Conservation (phyloP, 257 asterid genomes). For the Ajuga chamaepitys region DNA sequence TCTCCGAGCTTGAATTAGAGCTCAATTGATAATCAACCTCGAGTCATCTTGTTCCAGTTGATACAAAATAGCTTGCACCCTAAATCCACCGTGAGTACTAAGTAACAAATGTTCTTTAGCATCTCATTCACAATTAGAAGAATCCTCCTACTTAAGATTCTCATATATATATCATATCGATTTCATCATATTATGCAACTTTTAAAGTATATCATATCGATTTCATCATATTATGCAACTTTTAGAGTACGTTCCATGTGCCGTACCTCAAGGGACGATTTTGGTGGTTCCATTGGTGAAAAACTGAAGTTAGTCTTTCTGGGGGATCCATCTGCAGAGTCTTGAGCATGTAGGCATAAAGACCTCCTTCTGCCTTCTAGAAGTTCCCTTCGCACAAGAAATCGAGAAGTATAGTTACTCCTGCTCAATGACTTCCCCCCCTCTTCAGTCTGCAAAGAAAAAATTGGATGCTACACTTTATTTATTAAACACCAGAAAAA, state of each 20-base stretch:
- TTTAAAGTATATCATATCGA: background rate
- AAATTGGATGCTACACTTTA: background rate
- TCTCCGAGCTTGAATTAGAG: no score
- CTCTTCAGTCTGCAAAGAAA: conserved; percentile 23
- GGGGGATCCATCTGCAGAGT: conserved; percentile 12
- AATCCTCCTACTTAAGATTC: no score
- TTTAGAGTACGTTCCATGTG: background rate
- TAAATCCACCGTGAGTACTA: background rate
- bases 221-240: background rate
- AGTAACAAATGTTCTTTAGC: background rate
- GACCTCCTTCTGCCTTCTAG: conserved; percentile 28
- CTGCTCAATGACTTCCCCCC: conserved; percentile 23
- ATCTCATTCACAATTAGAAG: no score
- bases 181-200: background rate
- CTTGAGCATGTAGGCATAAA: conserved; percentile 15
- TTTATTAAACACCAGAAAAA: background rate
- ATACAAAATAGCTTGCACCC: no score
- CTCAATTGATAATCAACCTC: no score
- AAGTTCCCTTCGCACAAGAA: conserved; percentile 22
- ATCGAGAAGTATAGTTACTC: conserved; percentile 26
- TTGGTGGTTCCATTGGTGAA: conserved; percentile 1
- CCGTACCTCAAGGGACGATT: conserved; percentile 15
- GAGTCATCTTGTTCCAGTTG: no score
- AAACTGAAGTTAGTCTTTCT: background rate
- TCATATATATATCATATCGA: no score